Evolutionary conservation across 1,284 basidiomycete genomes (phyloP), one percentile per base, ranked within the genome.

Genomic region (Caloboletus firmus): DNA sequence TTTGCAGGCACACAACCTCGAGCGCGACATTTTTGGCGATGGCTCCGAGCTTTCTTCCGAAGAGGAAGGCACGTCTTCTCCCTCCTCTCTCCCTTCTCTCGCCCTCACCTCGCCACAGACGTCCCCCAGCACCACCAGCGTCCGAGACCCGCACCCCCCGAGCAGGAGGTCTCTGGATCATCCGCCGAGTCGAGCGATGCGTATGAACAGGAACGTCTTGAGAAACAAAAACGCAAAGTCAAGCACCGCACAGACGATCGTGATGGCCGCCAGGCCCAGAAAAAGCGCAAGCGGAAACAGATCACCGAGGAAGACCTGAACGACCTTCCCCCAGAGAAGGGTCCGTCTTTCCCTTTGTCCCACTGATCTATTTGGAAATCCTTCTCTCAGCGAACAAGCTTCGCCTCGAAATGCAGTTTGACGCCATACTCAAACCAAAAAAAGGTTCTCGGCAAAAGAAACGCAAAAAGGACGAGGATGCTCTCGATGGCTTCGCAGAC

Each of bases 401-500:
- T 34, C 79, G 81, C 7, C 71, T 90, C 34, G 85, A 89, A 63
- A 83, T 83, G 79, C 77, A 82, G 64, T 87, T 96, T 59, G 91
- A 95, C 56, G 85, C 85, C 28, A 93, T 94, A 57, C 78, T 94
- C n/a, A 93, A 93, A 72, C 78, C 85, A 8, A 87, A 88, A 65
- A 89, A 88, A 67, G 73, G 78, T 1, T 76, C 78, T 22, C 77
- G 87, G 24, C 82, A 80, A 48, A 83, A 84, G 66, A 85, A 86
- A 69, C 78, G 81, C 55, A 92, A 92, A 71, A 89, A 88, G 68
- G 80, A 81, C 51, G 91, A 93, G 13, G 91, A 84, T 57, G 78
- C 79, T 1, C 71, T 98, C 22, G 96, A 99, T 64, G 80, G 84
- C 36, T 89, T 91, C 62, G 93, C 94, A 17, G 96, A 99, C 68